phyloP scores from a whole-genome alignment of 1,284 basidiomycete genomes.

The Crucibulum cyathiforme region DNA sequence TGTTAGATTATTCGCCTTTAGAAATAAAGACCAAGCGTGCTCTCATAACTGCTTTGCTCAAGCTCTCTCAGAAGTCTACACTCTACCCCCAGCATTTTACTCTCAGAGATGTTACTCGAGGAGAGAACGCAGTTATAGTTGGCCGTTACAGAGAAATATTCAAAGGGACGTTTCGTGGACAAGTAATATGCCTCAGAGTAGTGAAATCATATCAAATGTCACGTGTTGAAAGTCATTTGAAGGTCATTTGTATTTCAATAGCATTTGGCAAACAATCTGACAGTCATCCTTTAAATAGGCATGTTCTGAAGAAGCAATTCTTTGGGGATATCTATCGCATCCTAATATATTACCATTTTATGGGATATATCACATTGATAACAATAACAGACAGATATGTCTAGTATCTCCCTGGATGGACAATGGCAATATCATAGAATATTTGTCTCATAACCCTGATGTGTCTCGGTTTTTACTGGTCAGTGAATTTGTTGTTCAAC shows the following conservation, averaged over 20 bases:
- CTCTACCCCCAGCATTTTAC: not conserved
- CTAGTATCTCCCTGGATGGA: conserved; percentile 28
- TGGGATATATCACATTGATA: conserved; percentile 14
- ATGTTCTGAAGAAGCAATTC: conserved; percentile 7
- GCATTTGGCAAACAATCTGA: too few species aligned
- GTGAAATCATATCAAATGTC: not conserved
- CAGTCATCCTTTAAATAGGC: conserved; percentile 1
- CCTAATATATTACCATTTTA: conserved; percentile 25
- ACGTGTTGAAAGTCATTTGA: not conserved
- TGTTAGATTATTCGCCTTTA: not conserved
- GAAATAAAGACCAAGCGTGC: not conserved
- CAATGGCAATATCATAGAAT: not conserved
- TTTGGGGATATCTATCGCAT: conserved; percentile 20
- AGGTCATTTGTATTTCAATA: not conserved
- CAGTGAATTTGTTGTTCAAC: not conserved
- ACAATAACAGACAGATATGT: conserved; percentile 7
- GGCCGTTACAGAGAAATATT: not conserved
- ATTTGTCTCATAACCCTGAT: not conserved
- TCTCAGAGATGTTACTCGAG: not conserved
- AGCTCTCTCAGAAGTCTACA: not conserved
- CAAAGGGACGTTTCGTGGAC: not conserved
- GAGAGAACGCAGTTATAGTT: not conserved
- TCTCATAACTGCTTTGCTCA: not conserved
- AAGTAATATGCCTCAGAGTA: not conserved
- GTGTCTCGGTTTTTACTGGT: not conserved